phyloP scores from a whole-genome alignment of 176 grass and related monocot species.

The Pontederia paniculata region DNA sequence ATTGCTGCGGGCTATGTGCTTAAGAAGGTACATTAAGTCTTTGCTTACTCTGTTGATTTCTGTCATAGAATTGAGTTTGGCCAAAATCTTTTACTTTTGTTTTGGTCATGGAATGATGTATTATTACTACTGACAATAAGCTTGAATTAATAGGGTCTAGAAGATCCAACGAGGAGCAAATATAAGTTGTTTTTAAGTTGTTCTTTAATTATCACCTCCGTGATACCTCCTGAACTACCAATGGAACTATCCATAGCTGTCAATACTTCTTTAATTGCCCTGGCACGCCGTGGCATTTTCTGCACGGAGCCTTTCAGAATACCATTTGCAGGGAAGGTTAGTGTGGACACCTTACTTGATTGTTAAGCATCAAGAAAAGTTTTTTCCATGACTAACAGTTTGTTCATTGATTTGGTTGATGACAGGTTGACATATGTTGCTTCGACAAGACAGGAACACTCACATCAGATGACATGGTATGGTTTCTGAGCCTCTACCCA shows the following conservation, averaged over 20 bases:
- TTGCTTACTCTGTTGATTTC: background rate
- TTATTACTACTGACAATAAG: background rate
- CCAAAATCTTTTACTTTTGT: background rate
- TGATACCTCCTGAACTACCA: constrained; percentile 95
- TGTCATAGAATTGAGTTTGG: background rate
- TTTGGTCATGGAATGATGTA: background rate
- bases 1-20: constrained; percentile 97
- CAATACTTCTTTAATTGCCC: constrained; percentile 97
- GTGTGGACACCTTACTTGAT: constrained; percentile 18
- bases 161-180: constrained; percentile 97
- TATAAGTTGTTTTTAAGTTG: constrained; percentile 98
- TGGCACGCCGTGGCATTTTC: constrained; percentile 91
- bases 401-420: constrained; percentile 21
- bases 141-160: constrained; percentile 52
- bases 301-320: constrained; percentile 99
- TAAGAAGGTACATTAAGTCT: constrained; percentile 48
- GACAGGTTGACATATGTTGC: constrained; percentile 99
- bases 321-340: constrained; percentile 98
- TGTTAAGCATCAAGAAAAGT: constrained; percentile 5
- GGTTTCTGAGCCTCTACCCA: constrained; percentile 6
- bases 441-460: constrained; percentile 98
- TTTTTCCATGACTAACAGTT: constrained; percentile 11
- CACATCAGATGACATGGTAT: constrained; percentile 98
- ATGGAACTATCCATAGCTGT: constrained; percentile 99
- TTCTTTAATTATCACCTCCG: constrained; percentile 96